Conservation (phyloP, 495 filamentous ascomycete species). For the Podospora bellae-mahoneyi region DNA sequence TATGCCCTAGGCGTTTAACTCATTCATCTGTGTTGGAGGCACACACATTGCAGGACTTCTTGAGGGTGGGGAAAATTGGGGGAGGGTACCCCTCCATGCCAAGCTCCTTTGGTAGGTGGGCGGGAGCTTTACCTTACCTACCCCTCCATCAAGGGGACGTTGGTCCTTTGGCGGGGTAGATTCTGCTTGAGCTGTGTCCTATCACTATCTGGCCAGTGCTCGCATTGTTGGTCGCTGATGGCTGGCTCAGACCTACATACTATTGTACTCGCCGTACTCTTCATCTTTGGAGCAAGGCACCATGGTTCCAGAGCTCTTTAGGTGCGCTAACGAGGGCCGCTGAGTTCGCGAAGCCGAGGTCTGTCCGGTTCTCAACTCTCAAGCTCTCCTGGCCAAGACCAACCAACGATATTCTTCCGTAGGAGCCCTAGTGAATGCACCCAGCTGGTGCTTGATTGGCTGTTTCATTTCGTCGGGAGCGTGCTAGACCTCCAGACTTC, state of each 20-base stretch:
- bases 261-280: background rate
- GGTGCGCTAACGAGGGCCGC: no score
- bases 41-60: background rate
- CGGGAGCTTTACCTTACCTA: constrained; percentile 2
- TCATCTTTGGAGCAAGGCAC: no score
- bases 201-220: background rate
- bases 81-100: constrained; percentile 4
- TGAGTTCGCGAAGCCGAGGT: constrained; percentile 9
- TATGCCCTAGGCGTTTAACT: no score
- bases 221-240: background rate
- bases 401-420: background rate
- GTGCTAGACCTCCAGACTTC: no score
- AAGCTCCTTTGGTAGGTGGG: background rate
- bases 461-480: constrained; percentile 3
- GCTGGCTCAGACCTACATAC: background rate
- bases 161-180: constrained; percentile 5
- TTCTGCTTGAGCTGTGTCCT: background rate
- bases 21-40: background rate
- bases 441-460: background rate
- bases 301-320: background rate
- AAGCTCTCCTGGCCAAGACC: background rate
- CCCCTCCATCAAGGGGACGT: constrained; percentile 2
- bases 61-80: constrained; percentile 7
- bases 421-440: background rate
- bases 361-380: background rate